Percentiles rank a stretch among this genome's conserved stretches.
Conservation (phyloP, 768 basidiomycete species). For the Amyloporia xantha region DNA sequence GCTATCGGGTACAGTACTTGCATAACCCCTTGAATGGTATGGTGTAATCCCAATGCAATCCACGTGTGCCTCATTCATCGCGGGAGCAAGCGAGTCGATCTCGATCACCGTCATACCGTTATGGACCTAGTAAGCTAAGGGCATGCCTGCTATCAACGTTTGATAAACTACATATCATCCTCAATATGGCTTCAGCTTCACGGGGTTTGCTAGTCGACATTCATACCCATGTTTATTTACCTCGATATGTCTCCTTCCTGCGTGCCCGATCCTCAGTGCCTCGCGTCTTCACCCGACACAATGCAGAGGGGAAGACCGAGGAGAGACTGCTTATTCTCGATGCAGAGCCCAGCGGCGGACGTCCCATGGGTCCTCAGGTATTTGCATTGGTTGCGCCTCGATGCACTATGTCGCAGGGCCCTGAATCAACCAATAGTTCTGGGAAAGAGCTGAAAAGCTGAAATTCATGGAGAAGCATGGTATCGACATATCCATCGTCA, state of each 20-base stretch:
- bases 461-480: constrained; percentile 81
- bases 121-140: no score
- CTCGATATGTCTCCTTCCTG: constrained; percentile 67
- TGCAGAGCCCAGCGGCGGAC: constrained; percentile 71
- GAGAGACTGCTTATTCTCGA: constrained; percentile 75
- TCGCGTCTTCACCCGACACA: constrained; percentile 49
- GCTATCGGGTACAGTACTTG: no score
- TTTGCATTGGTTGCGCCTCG: neutral
- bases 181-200: constrained; percentile 12
- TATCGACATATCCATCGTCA: constrained; percentile 75
- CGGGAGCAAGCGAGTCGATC: no score
- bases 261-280: constrained; percentile 59
- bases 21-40: no score
- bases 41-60: no score
- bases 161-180: neutral
- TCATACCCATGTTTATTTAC: constrained; percentile 83
- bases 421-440: constrained; percentile 41
- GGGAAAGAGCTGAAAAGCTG: constrained; percentile 73
- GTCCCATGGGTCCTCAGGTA: constrained; percentile 75
- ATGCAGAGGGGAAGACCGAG: constrained; percentile 42
- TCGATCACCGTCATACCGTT: no score
- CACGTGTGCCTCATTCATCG: no score
- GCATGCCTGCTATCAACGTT: no score
- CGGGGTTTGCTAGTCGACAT: constrained; percentile 59
- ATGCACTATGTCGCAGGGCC: neutral